Base-by-base conservation (phyloP, 169 alveolate genomes). In the Eimeria acervulina region DNA sequence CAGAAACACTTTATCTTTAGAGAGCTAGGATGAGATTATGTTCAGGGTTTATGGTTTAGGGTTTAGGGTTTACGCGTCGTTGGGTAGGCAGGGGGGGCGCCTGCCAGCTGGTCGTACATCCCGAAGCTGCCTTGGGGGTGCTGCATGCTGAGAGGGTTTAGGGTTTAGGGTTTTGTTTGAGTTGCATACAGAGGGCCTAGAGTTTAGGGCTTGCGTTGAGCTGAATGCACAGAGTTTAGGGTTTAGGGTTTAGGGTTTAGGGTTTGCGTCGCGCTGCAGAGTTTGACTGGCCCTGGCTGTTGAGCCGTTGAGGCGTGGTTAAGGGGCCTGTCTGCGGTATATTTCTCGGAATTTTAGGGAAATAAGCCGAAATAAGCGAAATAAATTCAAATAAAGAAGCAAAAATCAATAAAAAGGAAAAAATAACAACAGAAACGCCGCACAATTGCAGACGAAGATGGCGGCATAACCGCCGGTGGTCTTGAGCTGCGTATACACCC, bases 11-110 rank as follows among this genome's bases (percentile, higher is more conserved):
- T 55, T 4, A 55, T 10, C 4, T 17, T 4, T 55, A 12, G 15
- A 55, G 66, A 55, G n/a, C 66, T 12, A 55, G 2, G 66, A 17
- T 17, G 26, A 47, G 55, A 47, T 7, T 17, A 12, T 2, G 19
- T 66, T 66, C n/a, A 66, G 78, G 78, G 78, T 66, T 66, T 66
- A 66, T 36, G 78, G 78, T 66, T 66, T 66, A 66, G 78, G 78
- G 78, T 66, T 66, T 66, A 31, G 40, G 78, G 36, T 66, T 31
- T 66, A 28, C 78, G 40, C 2, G 66, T 55, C n/a, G 66, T 55
- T 2, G 66, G 66, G 66, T 55, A 55, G 13, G 26, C 66, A 17
- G 66, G 66, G n/a, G 26, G 15, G 15, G 66, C 66, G 66, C 66
- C 66, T 55, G 66, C n/a, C n/a, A 55, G 13, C 66, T 55, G 66